Conservation (phyloP, 352 stramenopile genomes). For the Globisporangium sylvaticum region DNA sequence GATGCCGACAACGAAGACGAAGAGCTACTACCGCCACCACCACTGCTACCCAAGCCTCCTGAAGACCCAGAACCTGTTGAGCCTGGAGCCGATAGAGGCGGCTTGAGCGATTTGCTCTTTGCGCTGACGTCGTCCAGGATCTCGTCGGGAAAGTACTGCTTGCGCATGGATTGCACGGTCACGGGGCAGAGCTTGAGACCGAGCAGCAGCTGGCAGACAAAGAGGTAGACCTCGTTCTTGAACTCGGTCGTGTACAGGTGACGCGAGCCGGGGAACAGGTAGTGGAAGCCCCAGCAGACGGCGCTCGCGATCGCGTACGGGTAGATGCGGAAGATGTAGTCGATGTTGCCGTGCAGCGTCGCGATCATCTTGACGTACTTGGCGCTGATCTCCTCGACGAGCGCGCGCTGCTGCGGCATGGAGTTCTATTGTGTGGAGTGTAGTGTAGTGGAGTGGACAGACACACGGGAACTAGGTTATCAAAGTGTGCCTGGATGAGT, state of each 20-base stretch:
- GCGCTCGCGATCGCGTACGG: constrained; percentile 78
- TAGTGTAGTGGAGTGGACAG: background rate
- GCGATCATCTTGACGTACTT: constrained; percentile 83
- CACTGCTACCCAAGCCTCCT: background rate
- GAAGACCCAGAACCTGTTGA: background rate
- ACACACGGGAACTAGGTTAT: background rate
- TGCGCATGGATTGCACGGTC: constrained; percentile 62
- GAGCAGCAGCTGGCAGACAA: constrained; percentile 69
- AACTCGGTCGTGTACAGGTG: constrained; percentile 83
- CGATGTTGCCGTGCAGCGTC: constrained; percentile 61
- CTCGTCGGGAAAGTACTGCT: constrained; percentile 75
- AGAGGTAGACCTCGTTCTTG: constrained; percentile 76
- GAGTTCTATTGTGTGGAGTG: constrained; percentile 38
- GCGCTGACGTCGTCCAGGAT: constrained; percentile 46
- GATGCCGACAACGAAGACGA: constrained; percentile 2
- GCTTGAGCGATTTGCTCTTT: constrained; percentile 31
- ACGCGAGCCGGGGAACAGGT: constrained; percentile 82
- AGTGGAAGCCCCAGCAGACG: constrained; percentile 84
- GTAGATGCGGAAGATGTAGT: constrained; percentile 89
- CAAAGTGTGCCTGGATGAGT: background rate
- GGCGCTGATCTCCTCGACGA: constrained; percentile 64
- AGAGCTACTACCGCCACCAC: background rate
- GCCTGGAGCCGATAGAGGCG: background rate
- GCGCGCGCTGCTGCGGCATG: constrained; percentile 48
- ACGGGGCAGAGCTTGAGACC: constrained; percentile 61